A percentile compares a stretch with the other conserved stretches of the same genome.
phyloP scores from a whole-genome alignment of 331 rosid species.

The Malus hybrid region DNA sequence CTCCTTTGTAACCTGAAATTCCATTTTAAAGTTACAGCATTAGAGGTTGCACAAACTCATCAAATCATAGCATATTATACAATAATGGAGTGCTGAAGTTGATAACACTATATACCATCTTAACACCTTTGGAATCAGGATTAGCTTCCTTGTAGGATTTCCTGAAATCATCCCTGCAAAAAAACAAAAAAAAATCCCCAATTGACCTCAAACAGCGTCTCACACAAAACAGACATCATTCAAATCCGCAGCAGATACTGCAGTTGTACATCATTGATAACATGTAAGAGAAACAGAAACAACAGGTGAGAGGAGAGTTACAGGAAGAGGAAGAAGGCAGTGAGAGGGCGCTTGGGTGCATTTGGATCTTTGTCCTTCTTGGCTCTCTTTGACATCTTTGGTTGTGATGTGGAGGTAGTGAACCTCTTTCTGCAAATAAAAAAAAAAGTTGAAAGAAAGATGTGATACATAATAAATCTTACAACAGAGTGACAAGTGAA shows the following conservation, averaged over 20 bases:
- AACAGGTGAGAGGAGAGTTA: not conserved
- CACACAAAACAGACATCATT: not conserved
- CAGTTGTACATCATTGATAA: not conserved
- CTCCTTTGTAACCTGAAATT: slow-evolving; percentile 54
- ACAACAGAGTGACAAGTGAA: not conserved
- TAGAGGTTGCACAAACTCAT: not conserved
- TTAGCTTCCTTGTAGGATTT: slow-evolving; percentile 63
- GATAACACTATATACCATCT: slow-evolving; percentile 29
- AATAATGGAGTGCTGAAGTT: not conserved
- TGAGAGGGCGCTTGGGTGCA: slow-evolving; percentile 73
- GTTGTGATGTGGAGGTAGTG: slow-evolving; percentile 34
- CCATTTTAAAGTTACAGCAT: not conserved
- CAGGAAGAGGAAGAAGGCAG: slow-evolving; percentile 85
- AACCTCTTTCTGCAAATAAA: slow-evolving; percentile 42
- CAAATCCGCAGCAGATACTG: not conserved
- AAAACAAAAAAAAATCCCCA: not conserved
- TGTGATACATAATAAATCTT: not conserved
- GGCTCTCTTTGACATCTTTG: slow-evolving; percentile 43
- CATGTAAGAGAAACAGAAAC: not conserved
- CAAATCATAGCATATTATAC: not conserved
- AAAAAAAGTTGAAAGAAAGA: not conserved
- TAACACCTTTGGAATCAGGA: slow-evolving; percentile 66
- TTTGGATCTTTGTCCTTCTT: slow-evolving; percentile 63
- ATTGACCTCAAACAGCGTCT: not conserved
- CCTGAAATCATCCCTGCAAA: slow-evolving; percentile 68